phyloP scores from a whole-genome alignment of 176 grass and related monocot genomes.

The Musa schizocarpa region DNA sequence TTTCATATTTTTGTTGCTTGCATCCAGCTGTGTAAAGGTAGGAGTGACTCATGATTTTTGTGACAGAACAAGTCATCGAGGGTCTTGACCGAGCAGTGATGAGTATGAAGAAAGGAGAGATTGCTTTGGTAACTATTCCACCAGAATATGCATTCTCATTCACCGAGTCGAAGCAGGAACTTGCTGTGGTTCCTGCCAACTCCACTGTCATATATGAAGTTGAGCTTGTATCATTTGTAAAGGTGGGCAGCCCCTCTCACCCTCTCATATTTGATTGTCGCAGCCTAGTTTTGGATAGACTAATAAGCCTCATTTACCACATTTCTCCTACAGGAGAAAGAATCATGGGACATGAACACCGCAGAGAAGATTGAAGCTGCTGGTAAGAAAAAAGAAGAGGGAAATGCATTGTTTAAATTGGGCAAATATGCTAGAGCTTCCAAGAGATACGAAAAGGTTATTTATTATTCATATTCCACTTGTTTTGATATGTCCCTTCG shows the following conservation, averaged over 20 bases:
- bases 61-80: slow-evolving; percentile 64
- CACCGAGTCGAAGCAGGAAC: slow-evolving; percentile 62
- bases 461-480: no score
- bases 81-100: slow-evolving; percentile 73
- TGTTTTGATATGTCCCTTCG: no score
- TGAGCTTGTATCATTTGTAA: slow-evolving; percentile 77
- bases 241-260: slow-evolving; percentile 20
- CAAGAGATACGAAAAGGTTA: slow-evolving; percentile 85
- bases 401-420: slow-evolving; percentile 66
- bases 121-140: slow-evolving; percentile 75
- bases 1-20: not conserved
- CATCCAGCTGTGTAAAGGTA: no score
- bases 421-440: slow-evolving; percentile 63
- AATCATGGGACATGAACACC: slow-evolving; percentile 90
- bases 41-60: not conserved
- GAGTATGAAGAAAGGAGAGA: slow-evolving; percentile 89
- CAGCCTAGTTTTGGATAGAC: not conserved
- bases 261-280: not conserved
- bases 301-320: not conserved
- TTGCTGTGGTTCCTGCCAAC: slow-evolving; percentile 68
- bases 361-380: slow-evolving; percentile 71
- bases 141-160: slow-evolving; percentile 70
- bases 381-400: slow-evolving; percentile 79
- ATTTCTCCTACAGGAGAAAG: slow-evolving; percentile 54
- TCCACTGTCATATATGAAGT: slow-evolving; percentile 70